phyloP scores from a whole-genome alignment of 2,329 filamentous ascomycete species.

The Blastomyces percursus region DNA sequence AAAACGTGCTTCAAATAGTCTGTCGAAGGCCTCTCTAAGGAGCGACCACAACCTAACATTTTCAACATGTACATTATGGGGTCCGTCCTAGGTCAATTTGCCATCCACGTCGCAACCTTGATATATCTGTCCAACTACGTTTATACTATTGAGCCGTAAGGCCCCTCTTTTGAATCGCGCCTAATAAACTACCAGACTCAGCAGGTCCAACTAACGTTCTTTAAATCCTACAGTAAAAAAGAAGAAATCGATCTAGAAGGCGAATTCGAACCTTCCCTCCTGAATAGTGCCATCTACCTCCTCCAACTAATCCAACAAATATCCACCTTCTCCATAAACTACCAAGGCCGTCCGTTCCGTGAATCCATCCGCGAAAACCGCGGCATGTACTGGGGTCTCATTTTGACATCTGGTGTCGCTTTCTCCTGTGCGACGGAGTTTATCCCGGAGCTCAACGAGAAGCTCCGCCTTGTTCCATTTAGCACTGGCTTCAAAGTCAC shows the following conservation, averaged over 20 bases:
- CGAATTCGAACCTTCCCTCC: constrained; percentile 82
- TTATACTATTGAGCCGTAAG: constrained; percentile 73
- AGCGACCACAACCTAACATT: constrained; percentile 95
- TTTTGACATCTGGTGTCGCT: constrained; percentile 78
- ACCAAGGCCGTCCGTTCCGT: constrained; percentile 95
- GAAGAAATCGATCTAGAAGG: constrained; percentile 77
- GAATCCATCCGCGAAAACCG: constrained; percentile 91
- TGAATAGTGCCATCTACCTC: constrained; percentile 95
- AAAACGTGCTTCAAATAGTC: constrained; percentile 39
- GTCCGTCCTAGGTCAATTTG: constrained; percentile 93
- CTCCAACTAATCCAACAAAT: constrained; percentile 98
- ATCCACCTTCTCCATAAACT: constrained; percentile 98
- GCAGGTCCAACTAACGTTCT: constrained; percentile 24
- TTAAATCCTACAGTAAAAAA: constrained; percentile 37
- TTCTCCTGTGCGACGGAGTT: constrained; percentile 95
- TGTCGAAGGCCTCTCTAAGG: constrained; percentile 89
- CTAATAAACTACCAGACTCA: neutral
- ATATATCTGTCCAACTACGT: constrained; percentile 91
- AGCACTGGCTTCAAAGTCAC: constrained; percentile 76
- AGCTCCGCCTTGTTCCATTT: constrained; percentile 87
- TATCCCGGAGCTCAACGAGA: constrained; percentile 86
- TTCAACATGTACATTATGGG: constrained; percentile 99
- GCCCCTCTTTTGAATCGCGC: constrained; percentile 17
- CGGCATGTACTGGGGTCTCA: constrained; percentile 95
- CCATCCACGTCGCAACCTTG: constrained; percentile 83